Evolutionary conservation across 768 basidiomycete genomes (phyloP), one percentile per base, ranked within the genome.

Genomic region (Nidularia sp.): DNA sequence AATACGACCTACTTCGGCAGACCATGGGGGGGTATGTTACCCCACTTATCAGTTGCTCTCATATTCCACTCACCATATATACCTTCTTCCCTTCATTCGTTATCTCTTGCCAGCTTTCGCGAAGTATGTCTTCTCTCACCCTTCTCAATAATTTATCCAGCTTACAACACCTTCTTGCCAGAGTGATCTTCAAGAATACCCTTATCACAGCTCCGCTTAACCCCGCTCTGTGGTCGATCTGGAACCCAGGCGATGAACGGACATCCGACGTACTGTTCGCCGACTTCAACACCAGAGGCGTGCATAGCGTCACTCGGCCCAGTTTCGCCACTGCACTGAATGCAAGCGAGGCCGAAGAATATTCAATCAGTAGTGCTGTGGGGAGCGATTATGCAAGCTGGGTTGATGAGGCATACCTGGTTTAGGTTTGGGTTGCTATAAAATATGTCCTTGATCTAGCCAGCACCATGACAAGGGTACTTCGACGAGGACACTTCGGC

Each of bases 171-270:
- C 12, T 15, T n/a, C 45, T 34, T 43, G 15, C 15, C 45, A 75
- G 77, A 60, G 78, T 81, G 12, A 71, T 77, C 31, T 76, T 73
- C 67, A 73, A 75, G 44, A 73, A 74, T 53, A 77, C 75, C 0
- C 51, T 66, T 32, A 65, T 80, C 34, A 69, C 60, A 0, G 69
- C 69, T 9, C 71, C 69, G 2, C 50, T 77, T 45, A 73, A 76
- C 50, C 55, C 63, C 8, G 66, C 71, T 0, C 57, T 79, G n/a
- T 79, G 78, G 78, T 74, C 74, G 0, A 61, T 70, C n/a, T 80
- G 79, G 77, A 66, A 69, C 49, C 48, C 61, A 2, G 67, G 62
- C 8, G 70, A 69, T 45, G 57, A 66, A 15, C 63, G 67, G n/a
- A 76, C 70, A 1, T 71, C 74, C 53, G 56, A 77, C 42, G 61